Base-by-base conservation (phyloP, 2,329 filamentous ascomycete genomes). In the Epicoccum nigrum region DNA sequence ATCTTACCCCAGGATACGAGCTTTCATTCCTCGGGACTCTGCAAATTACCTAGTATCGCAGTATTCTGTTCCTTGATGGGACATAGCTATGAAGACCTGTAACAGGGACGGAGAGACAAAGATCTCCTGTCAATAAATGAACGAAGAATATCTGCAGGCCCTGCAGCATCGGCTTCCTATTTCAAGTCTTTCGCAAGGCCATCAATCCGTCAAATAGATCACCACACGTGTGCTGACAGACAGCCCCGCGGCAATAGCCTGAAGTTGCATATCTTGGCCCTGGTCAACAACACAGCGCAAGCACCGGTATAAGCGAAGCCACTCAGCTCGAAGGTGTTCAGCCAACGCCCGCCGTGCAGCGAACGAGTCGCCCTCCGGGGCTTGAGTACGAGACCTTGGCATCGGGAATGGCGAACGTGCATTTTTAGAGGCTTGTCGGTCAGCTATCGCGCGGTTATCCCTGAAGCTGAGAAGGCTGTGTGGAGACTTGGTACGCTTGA, bases 401-500 rank as follows among this genome's bases (percentile, higher is more conserved):
- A 21, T 4, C 13, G 16, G 27, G 43, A 7, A 21, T 34, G 15
- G 27, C 17, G 20, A 43, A 31, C 15, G 38, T 42, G 32, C 19
- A 12, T 34, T 34, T 16, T 52, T n/a, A 52, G 38, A 52, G 49
- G 49, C 38, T 42, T 21, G 21, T 46, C 38, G 49, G 49, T 32
- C 38, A 46, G 43, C 43, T 39, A 46, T 46, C 19, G 12, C 41
- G 31, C 19, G 43, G 19, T 43, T 32, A 46, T 44, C 44, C 43
- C 44, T 52, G 44, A 41, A 31, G 43, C 33, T 43, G 43, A 32
- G 38, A 43, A 16, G 43, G 38, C 43, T 47, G 39, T 46, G 49
- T 47, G 49, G 49, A 9, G 35, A 40, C 28, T 7, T 17, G 31
- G n/a, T 33, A 45, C 33, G 38, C 43, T 31, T 45, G 43, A 23